Evolutionary conservation across 306 rosid genomes (phyloP).

Genomic region (Quercus suber): DNA sequence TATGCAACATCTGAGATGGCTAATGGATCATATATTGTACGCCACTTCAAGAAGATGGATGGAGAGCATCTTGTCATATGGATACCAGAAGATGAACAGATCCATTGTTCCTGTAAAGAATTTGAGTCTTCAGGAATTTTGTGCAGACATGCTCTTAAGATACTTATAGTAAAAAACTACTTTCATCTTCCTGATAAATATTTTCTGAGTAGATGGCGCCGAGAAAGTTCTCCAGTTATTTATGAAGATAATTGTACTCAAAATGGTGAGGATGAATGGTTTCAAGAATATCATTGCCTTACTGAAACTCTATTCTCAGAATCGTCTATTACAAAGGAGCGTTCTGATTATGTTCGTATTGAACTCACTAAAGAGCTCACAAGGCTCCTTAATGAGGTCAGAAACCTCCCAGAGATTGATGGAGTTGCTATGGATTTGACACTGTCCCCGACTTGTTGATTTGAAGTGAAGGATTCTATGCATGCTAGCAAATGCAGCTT

Average conservation of each 20-base stretch:
- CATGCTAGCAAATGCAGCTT: conserved; percentile 19
- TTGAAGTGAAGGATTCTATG: conserved; percentile 21
- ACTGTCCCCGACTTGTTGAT: conserved; percentile 54
- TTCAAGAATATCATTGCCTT: conserved; percentile 72
- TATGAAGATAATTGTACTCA: conserved; percentile 39
- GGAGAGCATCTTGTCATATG: conserved; percentile 67
- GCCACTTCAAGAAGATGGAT: conserved; percentile 78
- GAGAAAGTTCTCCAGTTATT: conserved; percentile 50
- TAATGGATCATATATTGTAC: conserved; percentile 64
- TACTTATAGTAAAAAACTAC: conserved; percentile 65
- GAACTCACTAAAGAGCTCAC: conserved; percentile 68
- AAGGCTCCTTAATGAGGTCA: conserved; percentile 76
- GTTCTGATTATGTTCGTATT: conserved; percentile 61
- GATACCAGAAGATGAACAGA: conserved; percentile 68
- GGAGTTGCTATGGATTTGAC: conserved; percentile 65
- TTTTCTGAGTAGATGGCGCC: conserved; percentile 69
- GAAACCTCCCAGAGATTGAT: conserved; percentile 71
- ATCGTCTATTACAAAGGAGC: conserved; percentile 75
- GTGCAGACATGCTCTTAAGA: conserved; percentile 79
- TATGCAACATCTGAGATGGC: conserved; percentile 78
- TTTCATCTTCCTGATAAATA: conserved; percentile 91
- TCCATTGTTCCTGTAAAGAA: conserved; percentile 94
- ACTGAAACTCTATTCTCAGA: conserved; percentile 72
- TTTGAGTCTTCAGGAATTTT: conserved; percentile 88
- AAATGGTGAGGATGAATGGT: conserved; percentile 58